Percentiles rank a stretch among this genome's conserved stretches.
Evolutionary conservation across 2,329 filamentous ascomycete species (phyloP).

Genomic region (Claviceps pazoutovae): DNA sequence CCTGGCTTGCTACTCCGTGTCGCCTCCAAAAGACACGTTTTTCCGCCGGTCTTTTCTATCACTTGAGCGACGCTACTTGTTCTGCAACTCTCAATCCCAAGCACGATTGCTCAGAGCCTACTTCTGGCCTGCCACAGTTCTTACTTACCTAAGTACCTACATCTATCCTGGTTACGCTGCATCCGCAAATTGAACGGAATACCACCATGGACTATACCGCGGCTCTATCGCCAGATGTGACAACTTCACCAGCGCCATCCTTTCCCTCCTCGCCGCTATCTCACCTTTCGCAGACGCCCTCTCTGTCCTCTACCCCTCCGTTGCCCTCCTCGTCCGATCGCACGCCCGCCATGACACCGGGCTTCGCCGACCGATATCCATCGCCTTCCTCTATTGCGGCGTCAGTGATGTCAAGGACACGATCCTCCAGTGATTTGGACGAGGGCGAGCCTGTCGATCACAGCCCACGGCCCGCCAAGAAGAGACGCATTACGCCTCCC

Average conservation of each 20-base stretch:
- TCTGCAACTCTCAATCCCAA: not conserved
- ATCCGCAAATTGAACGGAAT: not conserved
- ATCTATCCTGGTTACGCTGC: not conserved
- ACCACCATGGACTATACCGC: not conserved
- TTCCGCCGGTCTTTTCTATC: not conserved
- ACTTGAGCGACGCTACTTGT: not conserved
- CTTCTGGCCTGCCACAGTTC: not conserved
- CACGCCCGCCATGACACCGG: constrained; percentile 25
- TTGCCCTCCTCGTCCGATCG: constrained; percentile 30
- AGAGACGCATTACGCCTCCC: constrained; percentile 48
- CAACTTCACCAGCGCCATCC: constrained; percentile 20
- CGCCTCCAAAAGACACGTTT: not conserved
- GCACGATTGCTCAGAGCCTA: not conserved
- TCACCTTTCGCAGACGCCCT: constrained; percentile 38
- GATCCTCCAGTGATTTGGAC: constrained; percentile 32
- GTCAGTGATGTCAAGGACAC: constrained; percentile 36
- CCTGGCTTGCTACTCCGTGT: not conserved
- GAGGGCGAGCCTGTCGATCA: constrained; percentile 30
- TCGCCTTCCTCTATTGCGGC: constrained; percentile 33
- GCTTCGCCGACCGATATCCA: constrained; percentile 33
- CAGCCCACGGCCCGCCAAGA: constrained; percentile 59
- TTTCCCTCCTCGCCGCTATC: constrained; percentile 41
- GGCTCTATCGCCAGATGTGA: constrained; percentile 13
- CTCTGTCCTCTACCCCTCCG: constrained; percentile 8
- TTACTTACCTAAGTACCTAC: not conserved